Conservation (phyloP, 768 basidiomycete species). For the Arthromyces matolae region DNA sequence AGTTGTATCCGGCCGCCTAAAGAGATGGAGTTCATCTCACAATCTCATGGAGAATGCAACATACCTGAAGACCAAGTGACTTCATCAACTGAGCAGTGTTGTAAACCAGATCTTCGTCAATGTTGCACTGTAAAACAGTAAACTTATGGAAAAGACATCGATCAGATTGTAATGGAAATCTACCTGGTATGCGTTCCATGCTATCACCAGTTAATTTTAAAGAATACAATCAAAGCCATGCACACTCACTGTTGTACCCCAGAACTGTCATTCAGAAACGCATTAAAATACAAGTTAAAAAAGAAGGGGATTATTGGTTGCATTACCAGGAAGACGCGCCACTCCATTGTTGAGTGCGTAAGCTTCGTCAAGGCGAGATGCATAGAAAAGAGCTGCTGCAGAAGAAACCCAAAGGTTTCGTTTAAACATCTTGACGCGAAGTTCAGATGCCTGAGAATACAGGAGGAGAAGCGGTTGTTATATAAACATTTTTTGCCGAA, state of each 20-base stretch:
- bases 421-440: constrained; percentile 19
- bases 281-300: neutral
- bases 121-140: constrained; percentile 43
- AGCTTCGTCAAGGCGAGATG: constrained; percentile 7
- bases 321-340: constrained; percentile 33
- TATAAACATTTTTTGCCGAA: neutral
- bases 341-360: constrained; percentile 29
- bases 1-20: constrained; percentile 55
- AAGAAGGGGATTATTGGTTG: neutral
- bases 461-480: neutral
- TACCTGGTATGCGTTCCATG: constrained; percentile 70
- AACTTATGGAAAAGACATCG: neutral
- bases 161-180: constrained; percentile 11
- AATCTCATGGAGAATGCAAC: constrained; percentile 6
- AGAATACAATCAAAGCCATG: neutral
- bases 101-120: constrained; percentile 49
- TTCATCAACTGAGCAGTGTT: constrained; percentile 50
- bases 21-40: neutral
- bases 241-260: constrained; percentile 58
- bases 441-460: neutral
- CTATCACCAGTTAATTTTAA: constrained; percentile 26
- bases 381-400: constrained; percentile 12
- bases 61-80: constrained; percentile 48
- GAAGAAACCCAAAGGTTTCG: constrained; percentile 20
- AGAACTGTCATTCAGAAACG: too few relatives aligned